A percentile compares a stretch with the other conserved stretches of the same genome.
phyloP scores from a whole-genome alignment of 352 stramenopile genomes.

The Phytophthora pistaciae region DNA sequence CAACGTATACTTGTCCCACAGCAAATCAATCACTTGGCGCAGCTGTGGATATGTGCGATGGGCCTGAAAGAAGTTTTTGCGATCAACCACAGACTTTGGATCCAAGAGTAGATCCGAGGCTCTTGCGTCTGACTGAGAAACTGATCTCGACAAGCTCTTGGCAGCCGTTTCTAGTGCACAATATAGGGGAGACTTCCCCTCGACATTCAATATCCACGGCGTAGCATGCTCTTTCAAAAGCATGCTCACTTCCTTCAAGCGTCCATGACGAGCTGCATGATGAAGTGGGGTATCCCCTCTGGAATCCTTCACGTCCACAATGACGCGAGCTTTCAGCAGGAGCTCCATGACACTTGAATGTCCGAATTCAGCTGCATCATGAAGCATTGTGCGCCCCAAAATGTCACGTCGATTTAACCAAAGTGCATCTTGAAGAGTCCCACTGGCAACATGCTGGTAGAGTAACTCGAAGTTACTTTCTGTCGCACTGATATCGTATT shows the following conservation, averaged over 20 bases:
- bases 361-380: conserved; percentile 67
- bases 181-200: conserved; percentile 65
- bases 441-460: conserved; percentile 56
- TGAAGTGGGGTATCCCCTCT: conserved; percentile 68
- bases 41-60: conserved; percentile 56
- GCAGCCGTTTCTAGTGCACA: conserved; percentile 59
- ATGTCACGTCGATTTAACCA: conserved; percentile 62
- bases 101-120: conserved; percentile 3
- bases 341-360: conserved; percentile 61
- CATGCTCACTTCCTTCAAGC: conserved; percentile 62
- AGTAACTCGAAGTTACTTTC: conserved; percentile 72
- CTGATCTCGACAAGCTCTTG: neutral
- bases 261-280: conserved; percentile 52
- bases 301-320: conserved; percentile 49
- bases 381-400: conserved; percentile 64
- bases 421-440: conserved; percentile 48
- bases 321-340: conserved; percentile 52
- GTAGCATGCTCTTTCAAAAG: conserved; percentile 54
- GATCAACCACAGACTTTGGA: conserved; percentile 11
- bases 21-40: conserved; percentile 71
- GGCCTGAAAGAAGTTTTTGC: conserved; percentile 50
- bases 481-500: conserved; percentile 58
- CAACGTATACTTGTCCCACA: conserved; percentile 62
- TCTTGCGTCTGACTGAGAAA: neutral
- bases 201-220: conserved; percentile 51